Evolutionary conservation across 2,329 filamentous ascomycete species (phyloP).

Genomic region (Biscogniauxia mediterranea): DNA sequence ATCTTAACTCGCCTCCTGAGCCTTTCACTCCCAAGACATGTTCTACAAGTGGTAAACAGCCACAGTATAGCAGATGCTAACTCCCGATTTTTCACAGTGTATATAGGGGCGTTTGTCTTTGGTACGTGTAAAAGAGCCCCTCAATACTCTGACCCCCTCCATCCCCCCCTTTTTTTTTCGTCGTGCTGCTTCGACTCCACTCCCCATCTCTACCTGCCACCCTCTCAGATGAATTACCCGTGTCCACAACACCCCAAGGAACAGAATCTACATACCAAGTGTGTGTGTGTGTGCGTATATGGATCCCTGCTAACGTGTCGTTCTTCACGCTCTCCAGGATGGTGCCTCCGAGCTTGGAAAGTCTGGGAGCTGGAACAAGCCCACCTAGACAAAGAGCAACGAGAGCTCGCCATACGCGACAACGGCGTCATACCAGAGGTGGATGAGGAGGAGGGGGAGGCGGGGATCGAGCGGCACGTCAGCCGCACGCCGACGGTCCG

Average conservation of each 20-base stretch:
- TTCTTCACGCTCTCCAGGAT: conserved; percentile 28
- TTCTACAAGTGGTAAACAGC: too few relatives aligned
- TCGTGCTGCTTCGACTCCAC: neutral
- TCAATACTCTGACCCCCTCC: neutral
- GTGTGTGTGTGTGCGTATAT: conserved; percentile 1
- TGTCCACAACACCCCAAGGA: neutral
- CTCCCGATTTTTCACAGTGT: conserved; percentile 37
- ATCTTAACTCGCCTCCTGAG: too few relatives aligned
- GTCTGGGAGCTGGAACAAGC: conserved; percentile 38
- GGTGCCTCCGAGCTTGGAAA: conserved; percentile 44
- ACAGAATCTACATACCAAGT: too few relatives aligned
- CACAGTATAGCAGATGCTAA: too few relatives aligned
- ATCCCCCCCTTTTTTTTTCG: neutral
- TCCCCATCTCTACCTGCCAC: neutral
- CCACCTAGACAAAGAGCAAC: conserved; percentile 28
- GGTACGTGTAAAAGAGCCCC: conserved; percentile 26
- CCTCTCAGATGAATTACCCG: neutral
- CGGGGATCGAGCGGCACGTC: conserved; percentile 14
- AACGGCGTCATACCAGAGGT: conserved; percentile 21
- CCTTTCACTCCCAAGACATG: too few relatives aligned
- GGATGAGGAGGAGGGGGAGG: neutral
- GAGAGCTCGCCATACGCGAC: conserved; percentile 29
- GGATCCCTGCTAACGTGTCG: conserved; percentile 1
- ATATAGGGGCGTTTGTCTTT: conserved; percentile 51
- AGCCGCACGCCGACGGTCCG: conserved; percentile 16